Conservation (phyloP, 192 early-diverging fungal species). For the Gamsiella multidivaricata region DNA sequence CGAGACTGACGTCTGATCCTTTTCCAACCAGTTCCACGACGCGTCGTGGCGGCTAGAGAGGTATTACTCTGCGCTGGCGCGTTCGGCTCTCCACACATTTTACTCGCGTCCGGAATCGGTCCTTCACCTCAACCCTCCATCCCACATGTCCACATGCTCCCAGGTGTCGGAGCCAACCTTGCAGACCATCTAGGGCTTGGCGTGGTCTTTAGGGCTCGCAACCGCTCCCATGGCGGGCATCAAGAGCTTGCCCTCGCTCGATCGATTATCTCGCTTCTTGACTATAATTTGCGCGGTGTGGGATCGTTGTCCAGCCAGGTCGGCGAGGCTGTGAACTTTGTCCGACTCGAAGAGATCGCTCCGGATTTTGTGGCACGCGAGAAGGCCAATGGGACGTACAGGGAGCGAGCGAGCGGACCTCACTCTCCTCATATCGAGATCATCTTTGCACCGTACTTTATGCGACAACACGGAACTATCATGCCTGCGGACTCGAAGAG, state of each 20-base stretch:
- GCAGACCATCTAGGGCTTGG: slow-evolving; percentile 46
- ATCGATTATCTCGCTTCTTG: neutral
- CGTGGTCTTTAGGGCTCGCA: slow-evolving; percentile 22
- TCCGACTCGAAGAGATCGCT: slow-evolving; percentile 38
- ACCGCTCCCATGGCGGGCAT: slow-evolving; percentile 9
- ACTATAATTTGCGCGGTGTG: slow-evolving; percentile 7
- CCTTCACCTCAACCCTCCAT: slow-evolving; percentile 25
- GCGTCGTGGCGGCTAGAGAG: slow-evolving; percentile 38
- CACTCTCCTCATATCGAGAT: slow-evolving; percentile 37
- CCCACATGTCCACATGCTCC: slow-evolving; percentile 37
- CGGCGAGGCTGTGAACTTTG: slow-evolving; percentile 40
- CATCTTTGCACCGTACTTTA: slow-evolving; percentile 29
- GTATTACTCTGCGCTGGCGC: slow-evolving; percentile 58
- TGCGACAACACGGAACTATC: slow-evolving; percentile 18
- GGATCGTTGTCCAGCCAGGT: slow-evolving; percentile 26
- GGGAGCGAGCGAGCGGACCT: slow-evolving; percentile 38
- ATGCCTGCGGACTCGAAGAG: slow-evolving; percentile 23
- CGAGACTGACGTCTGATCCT: neutral
- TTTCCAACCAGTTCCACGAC: slow-evolving; percentile 14
- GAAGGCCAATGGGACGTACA: slow-evolving; percentile 41
- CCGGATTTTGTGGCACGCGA: slow-evolving; percentile 44
- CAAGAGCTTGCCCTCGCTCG: neutral
- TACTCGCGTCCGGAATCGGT: slow-evolving; percentile 56
- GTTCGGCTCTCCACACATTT: slow-evolving; percentile 49
- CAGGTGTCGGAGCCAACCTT: slow-evolving; percentile 55